Evolutionary conservation across 2,329 filamentous ascomycete species (phyloP).

Genomic region (Clonostachys rhizophaga): DNA sequence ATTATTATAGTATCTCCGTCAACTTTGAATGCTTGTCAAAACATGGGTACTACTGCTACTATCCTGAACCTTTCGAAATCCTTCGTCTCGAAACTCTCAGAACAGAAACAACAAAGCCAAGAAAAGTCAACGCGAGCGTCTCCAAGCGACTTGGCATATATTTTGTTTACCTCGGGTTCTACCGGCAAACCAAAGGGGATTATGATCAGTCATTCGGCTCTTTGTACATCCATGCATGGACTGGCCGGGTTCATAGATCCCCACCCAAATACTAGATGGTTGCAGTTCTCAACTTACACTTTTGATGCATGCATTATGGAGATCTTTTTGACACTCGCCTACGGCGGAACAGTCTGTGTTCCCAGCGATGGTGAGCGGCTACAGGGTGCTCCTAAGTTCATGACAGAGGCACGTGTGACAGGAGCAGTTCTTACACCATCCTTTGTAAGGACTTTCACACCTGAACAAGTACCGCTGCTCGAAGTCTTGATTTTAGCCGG

Average conservation of each 20-base stretch:
- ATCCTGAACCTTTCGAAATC: too few relatives aligned
- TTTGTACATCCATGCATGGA: slow-evolving; percentile 37
- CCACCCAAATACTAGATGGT: slow-evolving; percentile 57
- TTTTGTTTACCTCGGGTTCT: slow-evolving; percentile 79
- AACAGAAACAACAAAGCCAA: too few relatives aligned
- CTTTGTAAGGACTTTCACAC: slow-evolving; percentile 1
- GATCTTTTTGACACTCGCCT: slow-evolving; percentile 79
- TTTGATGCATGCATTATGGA: slow-evolving; percentile 90
- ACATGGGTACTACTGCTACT: too few relatives aligned
- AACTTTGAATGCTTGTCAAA: neutral
- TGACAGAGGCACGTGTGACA: slow-evolving; percentile 36
- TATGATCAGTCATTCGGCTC: slow-evolving; percentile 56
- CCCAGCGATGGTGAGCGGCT: slow-evolving; percentile 71
- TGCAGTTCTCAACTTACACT: slow-evolving; percentile 79
- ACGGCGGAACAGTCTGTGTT: slow-evolving; percentile 73
- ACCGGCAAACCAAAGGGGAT: slow-evolving; percentile 79
- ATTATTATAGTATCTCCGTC: neutral
- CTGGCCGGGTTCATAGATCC: slow-evolving; percentile 70
- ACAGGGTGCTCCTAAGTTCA: slow-evolving; percentile 61
- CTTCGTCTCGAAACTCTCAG: too few relatives aligned
- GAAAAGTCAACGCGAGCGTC: too few relatives aligned
- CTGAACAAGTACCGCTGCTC: slow-evolving; percentile 1
- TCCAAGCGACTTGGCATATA: slow-evolving; percentile 53
- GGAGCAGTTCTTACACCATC: slow-evolving; percentile 1
- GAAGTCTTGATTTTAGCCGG: slow-evolving; percentile 4